Evolutionary conservation across 2,329 filamentous ascomycete genomes (phyloP).

Genomic region (Blumeria hordei): DNA sequence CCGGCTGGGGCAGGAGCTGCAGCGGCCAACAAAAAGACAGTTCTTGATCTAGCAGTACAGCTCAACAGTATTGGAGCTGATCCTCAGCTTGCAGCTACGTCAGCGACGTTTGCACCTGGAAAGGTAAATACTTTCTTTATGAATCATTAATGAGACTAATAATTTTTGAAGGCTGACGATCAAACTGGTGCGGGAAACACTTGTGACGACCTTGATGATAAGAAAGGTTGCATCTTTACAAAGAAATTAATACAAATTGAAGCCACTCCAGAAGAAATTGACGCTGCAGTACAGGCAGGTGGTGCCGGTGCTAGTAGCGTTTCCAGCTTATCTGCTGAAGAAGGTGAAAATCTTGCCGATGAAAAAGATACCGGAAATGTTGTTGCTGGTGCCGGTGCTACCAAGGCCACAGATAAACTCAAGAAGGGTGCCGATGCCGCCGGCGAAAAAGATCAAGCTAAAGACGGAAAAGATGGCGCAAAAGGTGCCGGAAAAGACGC

Average conservation of each 20-base stretch:
- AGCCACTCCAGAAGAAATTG: constrained; percentile 26
- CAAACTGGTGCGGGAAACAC: constrained; percentile 23
- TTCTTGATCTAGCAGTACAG: constrained; percentile 32
- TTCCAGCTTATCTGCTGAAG: constrained; percentile 1
- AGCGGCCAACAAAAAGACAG: constrained; percentile 33
- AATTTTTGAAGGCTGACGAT: constrained; percentile 13
- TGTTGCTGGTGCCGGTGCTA: too few species aligned
- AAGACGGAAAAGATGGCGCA: too few species aligned
- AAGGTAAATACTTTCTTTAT: constrained; percentile 16
- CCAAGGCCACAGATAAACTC: too few species aligned
- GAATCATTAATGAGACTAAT: constrained; percentile 3
- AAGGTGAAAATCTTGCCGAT: background rate
- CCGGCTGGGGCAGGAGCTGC: constrained; percentile 33
- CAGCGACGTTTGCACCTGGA: constrained; percentile 38
- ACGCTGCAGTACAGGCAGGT: constrained; percentile 20
- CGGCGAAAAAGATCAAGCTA: too few species aligned
- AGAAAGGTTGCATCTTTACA: constrained; percentile 29
- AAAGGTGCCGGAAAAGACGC: too few species aligned
- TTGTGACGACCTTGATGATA: constrained; percentile 24
- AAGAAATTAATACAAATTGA: constrained; percentile 28
- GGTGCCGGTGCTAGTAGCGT: background rate
- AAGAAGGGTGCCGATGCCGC: too few species aligned
- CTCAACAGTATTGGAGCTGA: constrained; percentile 37
- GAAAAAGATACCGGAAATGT: constrained; percentile 6
- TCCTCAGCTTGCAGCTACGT: constrained; percentile 31